Evolutionary conservation across 2,329 filamentous ascomycete genomes (phyloP), one percentile per base, ranked within the genome.

Genomic region (Leptographium flavum): DNA sequence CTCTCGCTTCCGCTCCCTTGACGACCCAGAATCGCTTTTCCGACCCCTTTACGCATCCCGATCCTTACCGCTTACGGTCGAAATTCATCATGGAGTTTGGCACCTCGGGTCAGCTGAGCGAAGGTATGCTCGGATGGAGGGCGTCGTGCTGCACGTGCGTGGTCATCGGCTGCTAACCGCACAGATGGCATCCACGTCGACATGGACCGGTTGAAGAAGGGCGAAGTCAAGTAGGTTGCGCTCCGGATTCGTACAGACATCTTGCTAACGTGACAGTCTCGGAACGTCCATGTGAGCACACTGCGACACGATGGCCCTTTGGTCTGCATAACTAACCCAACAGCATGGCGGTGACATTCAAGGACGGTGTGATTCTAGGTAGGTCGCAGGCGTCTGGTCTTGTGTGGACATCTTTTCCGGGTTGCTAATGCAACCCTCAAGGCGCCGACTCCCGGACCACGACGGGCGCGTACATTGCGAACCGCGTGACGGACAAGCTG

Each of bases 291-390:
- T 98, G 87, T 94, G 73, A 57, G 60, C 9, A 47, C 47, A 44
- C 10, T 17, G 8, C 14, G 7, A 25, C 30, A 13, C 21, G 5
- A 15, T 28, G 11, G n/a, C n/a, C n/a, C n/a, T n/a, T n/a, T n/a
- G n/a, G n/a, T 37, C 15, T 27, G 19, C n/a, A n/a, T 3, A 33
- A 27, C 45, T 23, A 30, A 33, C 17, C 3, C 28, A 6, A 21
- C 33, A 94, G 87, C 63, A 98, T 98, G 92, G 92, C 92, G 50
- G 88, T 96, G 64, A 96, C 93, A 59, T 98, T 98, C 78, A 92
- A 92, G 63, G 88, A 94, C 58, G 92, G 92, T 51, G 92, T 98
- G 48, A 96, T 98, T 67, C 75, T 98, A 36, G 84, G 78, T 81
- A 64, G 8, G 15, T 30, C 15, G 17, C 15, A 37, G 15, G 27